phyloP scores from a whole-genome alignment of 192 early-diverging fungal genomes.

The Coemansia aciculifera region DNA sequence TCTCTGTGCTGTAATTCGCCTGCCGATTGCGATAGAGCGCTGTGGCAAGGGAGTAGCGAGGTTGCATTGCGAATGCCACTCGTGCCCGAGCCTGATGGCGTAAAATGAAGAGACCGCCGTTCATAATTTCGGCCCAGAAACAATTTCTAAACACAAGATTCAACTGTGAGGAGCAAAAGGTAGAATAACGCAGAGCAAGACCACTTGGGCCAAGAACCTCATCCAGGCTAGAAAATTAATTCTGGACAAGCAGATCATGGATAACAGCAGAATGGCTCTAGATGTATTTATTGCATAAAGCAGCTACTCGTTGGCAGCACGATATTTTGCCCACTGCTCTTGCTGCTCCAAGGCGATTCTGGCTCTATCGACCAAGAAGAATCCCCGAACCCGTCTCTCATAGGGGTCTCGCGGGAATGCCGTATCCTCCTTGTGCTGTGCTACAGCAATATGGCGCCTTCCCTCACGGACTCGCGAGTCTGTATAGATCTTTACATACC shows the following conservation, averaged over 20 bases:
- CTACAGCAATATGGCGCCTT: conserved; percentile 68
- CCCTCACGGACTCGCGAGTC: conserved; percentile 62
- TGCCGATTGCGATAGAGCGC: conserved; percentile 10
- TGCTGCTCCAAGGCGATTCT: conserved; percentile 27
- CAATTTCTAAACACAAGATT: background rate
- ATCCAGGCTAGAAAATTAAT: no score
- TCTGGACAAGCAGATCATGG: background rate
- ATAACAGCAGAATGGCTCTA: background rate
- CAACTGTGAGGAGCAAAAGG: background rate
- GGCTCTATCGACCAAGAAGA: conserved; percentile 62
- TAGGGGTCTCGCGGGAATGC: conserved; percentile 61
- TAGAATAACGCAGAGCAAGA: background rate
- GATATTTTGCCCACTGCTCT: conserved; percentile 41
- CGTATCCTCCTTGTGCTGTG: conserved; percentile 60
- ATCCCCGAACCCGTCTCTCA: conserved; percentile 68
- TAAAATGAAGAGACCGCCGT: conserved; percentile 2
- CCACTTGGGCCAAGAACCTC: background rate
- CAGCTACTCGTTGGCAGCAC: conserved; percentile 19
- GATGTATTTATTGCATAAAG: background rate
- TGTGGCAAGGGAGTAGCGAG: background rate
- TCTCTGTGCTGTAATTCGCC: conserved; percentile 6
- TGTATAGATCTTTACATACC: conserved; percentile 74
- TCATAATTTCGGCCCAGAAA: background rate
- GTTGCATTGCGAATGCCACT: background rate
- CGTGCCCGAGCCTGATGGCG: conserved; percentile 4